Evolutionary conservation across 352 stramenopile species (phyloP).

Genomic region (Pythium insidiosum): DNA sequence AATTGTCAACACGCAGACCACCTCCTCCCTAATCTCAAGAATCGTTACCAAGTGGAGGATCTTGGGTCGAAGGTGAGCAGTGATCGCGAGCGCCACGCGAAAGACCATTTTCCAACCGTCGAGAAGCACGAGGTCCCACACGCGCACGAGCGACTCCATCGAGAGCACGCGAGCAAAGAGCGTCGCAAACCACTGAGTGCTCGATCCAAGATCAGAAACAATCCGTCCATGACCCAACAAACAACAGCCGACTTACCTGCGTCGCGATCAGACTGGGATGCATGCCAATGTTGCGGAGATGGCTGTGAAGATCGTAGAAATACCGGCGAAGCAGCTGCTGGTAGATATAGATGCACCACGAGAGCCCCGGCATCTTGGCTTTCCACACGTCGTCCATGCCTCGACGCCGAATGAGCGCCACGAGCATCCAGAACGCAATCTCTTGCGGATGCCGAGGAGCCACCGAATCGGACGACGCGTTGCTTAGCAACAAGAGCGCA

Average conservation of each 20-base stretch:
- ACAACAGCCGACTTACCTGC: conserved; percentile 27
- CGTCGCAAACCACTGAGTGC: conserved; percentile 82
- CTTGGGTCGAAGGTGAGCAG: conserved; percentile 35
- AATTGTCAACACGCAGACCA: neutral
- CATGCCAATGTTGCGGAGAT: conserved; percentile 74
- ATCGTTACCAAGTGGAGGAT: conserved; percentile 45
- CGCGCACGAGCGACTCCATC: conserved; percentile 27
- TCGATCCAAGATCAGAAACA: too few species aligned
- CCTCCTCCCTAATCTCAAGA: neutral
- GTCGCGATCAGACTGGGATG: conserved; percentile 72
- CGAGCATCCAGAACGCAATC: conserved; percentile 47
- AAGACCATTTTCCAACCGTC: conserved; percentile 78
- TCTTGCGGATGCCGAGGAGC: conserved; percentile 26
- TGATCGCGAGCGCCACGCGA: conserved; percentile 60
- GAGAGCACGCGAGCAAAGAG: conserved; percentile 64
- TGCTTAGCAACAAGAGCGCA: conserved; percentile 40
- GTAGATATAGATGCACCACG: conserved; percentile 67
- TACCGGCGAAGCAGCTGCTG: conserved; percentile 60
- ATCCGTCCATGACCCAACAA: conserved; percentile 1
- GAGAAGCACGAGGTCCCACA: conserved; percentile 70
- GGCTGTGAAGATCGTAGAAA: conserved; percentile 52
- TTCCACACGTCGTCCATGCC: conserved; percentile 65
- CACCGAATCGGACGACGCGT: conserved; percentile 7
- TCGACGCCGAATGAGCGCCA: conserved; percentile 41
- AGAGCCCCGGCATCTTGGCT: conserved; percentile 71